Evolutionary conservation across 139 green algal species (phyloP).

Genomic region (Picochlorum sp.): DNA sequence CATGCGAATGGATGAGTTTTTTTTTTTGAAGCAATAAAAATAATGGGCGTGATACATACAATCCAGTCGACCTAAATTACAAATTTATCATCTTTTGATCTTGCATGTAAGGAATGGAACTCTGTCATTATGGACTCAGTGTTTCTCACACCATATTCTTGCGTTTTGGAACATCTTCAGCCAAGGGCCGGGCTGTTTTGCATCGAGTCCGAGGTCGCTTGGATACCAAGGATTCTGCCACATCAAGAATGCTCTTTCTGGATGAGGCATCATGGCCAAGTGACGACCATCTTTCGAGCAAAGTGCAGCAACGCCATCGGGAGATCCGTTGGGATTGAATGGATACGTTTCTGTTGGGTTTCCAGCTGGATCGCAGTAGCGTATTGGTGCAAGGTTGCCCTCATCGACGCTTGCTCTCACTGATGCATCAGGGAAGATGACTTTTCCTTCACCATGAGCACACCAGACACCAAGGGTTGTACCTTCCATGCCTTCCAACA

Average conservation of each 20-base stretch:
- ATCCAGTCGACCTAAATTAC: too few relatives aligned
- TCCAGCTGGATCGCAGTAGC: constrained; percentile 68
- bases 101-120: too few relatives aligned
- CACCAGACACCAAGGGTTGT: constrained; percentile 85
- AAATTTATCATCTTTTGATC: too few relatives aligned
- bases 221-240: constrained; percentile 83
- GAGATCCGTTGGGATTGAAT: constrained; percentile 94
- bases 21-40: too few relatives aligned
- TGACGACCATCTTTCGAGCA: constrained; percentile 87
- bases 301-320: constrained; percentile 86
- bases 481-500: constrained; percentile 74
- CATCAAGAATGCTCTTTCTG: constrained; percentile 88
- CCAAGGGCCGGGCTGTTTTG: constrained; percentile 79
- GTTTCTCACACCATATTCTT: constrained; percentile 53
- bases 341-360: constrained; percentile 81
- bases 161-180: constrained; percentile 98
- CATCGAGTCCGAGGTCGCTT: constrained; percentile 33
- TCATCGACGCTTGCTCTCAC: constrained; percentile 53
- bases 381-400: constrained; percentile 68
- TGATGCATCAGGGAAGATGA: constrained; percentile 76
- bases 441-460: constrained; percentile 91
- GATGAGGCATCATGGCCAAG: constrained; percentile 98
- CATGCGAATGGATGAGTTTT: too few relatives aligned
- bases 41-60: too few relatives aligned
- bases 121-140: not conserved